A percentile compares a stretch with the other conserved stretches of the same genome.
phyloP scores from a whole-genome alignment of 73 alveolate genomes.

The Symbiodinium natans region DNA sequence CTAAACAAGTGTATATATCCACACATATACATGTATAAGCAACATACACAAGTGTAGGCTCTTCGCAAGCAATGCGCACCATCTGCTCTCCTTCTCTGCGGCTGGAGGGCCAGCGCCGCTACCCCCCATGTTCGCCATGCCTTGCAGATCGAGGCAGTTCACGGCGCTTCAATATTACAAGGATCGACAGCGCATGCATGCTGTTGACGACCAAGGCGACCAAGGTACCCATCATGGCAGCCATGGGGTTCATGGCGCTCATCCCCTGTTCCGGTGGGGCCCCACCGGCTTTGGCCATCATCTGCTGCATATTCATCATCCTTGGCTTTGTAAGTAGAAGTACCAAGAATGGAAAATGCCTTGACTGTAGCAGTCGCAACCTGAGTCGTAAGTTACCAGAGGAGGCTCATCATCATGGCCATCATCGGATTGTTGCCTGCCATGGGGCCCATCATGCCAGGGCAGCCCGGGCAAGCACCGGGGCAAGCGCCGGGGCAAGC shows the following conservation, averaged over 20 bases:
- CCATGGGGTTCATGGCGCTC: slow-evolving; percentile 56
- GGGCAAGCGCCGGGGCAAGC: neutral
- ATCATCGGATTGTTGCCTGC: slow-evolving; percentile 58
- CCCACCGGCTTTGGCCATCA: slow-evolving; percentile 89
- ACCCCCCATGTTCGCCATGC: neutral
- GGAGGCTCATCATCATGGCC: slow-evolving; percentile 74
- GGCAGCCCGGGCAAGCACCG: neutral
- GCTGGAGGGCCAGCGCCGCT: neutral
- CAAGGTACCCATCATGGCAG: slow-evolving; percentile 59
- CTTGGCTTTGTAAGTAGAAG: neutral
- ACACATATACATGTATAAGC: too few species aligned
- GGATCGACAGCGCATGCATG: neutral
- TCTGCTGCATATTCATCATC: slow-evolving; percentile 51
- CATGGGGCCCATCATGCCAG: slow-evolving; percentile 15
- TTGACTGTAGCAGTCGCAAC: neutral
- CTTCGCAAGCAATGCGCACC: too few species aligned
- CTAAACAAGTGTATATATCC: too few species aligned
- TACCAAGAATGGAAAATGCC: neutral
- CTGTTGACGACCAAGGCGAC: neutral
- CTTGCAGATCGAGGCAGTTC: too few species aligned
- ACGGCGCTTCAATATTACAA: neutral
- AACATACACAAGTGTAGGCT: too few species aligned
- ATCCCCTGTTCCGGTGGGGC: neutral
- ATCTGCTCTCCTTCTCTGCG: neutral
- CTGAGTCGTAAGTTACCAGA: neutral